Percentiles rank a stretch among this genome's conserved stretches.
phyloP scores from a whole-genome alignment of 768 basidiomycete genomes.

The Tricholoma sp. region DNA sequence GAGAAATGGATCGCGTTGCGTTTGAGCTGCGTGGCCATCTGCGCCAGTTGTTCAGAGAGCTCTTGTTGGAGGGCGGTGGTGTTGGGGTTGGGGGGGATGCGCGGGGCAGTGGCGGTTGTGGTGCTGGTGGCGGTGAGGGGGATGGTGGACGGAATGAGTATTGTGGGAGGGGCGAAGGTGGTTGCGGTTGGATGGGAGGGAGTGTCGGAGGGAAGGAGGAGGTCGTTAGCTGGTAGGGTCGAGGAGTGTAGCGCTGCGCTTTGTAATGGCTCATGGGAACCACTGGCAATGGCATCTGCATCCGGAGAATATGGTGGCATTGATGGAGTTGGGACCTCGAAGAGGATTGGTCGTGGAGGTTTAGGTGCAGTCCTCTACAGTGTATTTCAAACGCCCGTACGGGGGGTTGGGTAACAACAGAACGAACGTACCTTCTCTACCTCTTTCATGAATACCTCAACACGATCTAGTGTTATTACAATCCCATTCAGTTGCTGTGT shows the following conservation, averaged over 20 bases:
- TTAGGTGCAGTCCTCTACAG: slow-evolving; percentile 38
- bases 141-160: slow-evolving; percentile 28
- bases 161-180: slow-evolving; percentile 15
- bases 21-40: slow-evolving; percentile 88
- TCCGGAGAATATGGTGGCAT: slow-evolving; percentile 23
- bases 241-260: slow-evolving; percentile 5
- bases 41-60: slow-evolving; percentile 65
- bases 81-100: slow-evolving; percentile 46
- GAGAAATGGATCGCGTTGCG: slow-evolving; percentile 80
- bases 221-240: slow-evolving; percentile 26
- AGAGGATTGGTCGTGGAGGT: slow-evolving; percentile 40
- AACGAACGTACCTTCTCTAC: slow-evolving; percentile 44
- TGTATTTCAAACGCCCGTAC: not conserved
- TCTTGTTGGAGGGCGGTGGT: slow-evolving; percentile 68
- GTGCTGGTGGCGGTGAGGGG: slow-evolving; percentile 19
- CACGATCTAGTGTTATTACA: slow-evolving; percentile 44
- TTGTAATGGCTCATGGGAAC: slow-evolving; percentile 4
- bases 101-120: slow-evolving; percentile 24
- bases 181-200: slow-evolving; percentile 16
- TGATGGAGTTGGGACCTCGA: slow-evolving; percentile 47
- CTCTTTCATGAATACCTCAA: slow-evolving; percentile 48
- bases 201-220: slow-evolving; percentile 36
- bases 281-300: slow-evolving; percentile 13
- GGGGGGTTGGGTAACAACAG: not conserved
- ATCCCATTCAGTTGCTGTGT: slow-evolving; percentile 42